phyloP scores from a whole-genome alignment of 1,139 yeast species.

The Keqinozyma sinolaborantium region DNA sequence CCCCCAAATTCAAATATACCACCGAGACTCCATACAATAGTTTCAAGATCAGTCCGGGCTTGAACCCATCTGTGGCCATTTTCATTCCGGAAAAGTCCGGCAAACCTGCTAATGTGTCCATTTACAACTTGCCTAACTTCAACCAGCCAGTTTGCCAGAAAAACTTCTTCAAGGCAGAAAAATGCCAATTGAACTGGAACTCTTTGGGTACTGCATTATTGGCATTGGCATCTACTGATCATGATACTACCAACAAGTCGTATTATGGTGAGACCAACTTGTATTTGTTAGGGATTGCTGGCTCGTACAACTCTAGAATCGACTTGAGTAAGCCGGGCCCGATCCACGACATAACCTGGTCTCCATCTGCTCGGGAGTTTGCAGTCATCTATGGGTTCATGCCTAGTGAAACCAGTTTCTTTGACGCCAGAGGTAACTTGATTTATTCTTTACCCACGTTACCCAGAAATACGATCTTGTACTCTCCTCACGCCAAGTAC shows the following conservation, averaged over 20 bases:
- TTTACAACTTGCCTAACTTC: conserved; percentile 75
- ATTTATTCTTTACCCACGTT: conserved; percentile 82
- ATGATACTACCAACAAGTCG: conserved; percentile 88
- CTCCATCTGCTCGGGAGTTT: conserved; percentile 93
- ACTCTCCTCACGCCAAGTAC: conserved; percentile 92
- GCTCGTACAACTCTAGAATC: conserved; percentile 87
- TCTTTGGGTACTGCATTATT: conserved; percentile 88
- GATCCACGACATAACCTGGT: conserved; percentile 96
- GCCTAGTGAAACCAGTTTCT: conserved; percentile 96
- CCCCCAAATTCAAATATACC: conserved; percentile 58
- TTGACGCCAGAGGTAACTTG: conserved; percentile 89
- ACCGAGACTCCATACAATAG: conserved; percentile 54
- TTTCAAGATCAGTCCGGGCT: conserved; percentile 77
- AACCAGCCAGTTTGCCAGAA: conserved; percentile 80
- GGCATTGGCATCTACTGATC: conserved; percentile 94
- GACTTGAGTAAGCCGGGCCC: conserved; percentile 91
- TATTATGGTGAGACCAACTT: conserved; percentile 96
- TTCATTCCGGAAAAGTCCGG: conserved; percentile 83
- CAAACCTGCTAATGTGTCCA: conserved; percentile 83
- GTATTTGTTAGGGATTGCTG: conserved; percentile 87
- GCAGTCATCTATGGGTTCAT: conserved; percentile 96
- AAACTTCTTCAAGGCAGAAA: conserved; percentile 92
- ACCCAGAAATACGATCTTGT: conserved; percentile 84
- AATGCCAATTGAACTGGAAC: conserved; percentile 92
- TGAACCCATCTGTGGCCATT: conserved; percentile 87